These are phyloP conservation scores for Chloromonas sp. DNA, from an alignment of 163 green algal genomes.

Conservation along the genomic window DNA sequence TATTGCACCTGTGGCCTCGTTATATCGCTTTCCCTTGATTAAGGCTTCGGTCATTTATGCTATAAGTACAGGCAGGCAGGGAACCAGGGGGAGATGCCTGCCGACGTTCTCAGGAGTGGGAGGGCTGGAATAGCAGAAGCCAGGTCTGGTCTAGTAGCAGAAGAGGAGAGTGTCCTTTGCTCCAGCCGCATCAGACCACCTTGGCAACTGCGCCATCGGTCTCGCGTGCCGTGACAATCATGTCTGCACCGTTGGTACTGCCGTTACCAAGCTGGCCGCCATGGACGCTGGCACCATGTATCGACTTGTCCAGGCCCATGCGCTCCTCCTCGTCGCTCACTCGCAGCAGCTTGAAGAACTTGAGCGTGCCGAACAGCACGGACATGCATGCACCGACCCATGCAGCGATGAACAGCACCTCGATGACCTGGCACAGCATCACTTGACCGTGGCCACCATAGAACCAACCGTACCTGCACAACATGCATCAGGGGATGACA, in stretches of 20 bases:
- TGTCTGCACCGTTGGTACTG: not conserved
- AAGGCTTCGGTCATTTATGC: too few species aligned
- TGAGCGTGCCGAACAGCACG: constrained; percentile 32
- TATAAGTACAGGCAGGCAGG: too few species aligned
- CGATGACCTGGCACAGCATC: constrained; percentile 41
- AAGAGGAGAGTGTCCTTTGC: too few species aligned
- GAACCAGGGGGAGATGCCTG: too few species aligned
- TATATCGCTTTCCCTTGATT: too few species aligned
- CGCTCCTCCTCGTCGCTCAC: constrained; percentile 43
- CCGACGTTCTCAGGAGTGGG: too few species aligned
- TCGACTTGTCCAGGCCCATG: constrained; percentile 35
- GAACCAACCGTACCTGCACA: constrained; percentile 41
- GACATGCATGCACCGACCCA: constrained; percentile 6
- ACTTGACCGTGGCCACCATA: constrained; percentile 42
- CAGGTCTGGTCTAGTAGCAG: too few species aligned
- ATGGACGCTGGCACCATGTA: constrained; percentile 8
- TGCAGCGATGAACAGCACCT: constrained; percentile 8
- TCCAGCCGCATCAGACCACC: too few species aligned
- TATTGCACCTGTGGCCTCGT: too few species aligned
- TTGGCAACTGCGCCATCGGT: too few species aligned
- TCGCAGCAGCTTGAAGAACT: constrained; percentile 29
- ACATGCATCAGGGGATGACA: too few species aligned
- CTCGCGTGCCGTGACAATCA: not conserved
- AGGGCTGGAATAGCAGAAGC: too few species aligned
- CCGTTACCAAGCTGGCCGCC: not conserved